phyloP scores from a whole-genome alignment of 345 rosid species.

The Ceriops tagal region DNA sequence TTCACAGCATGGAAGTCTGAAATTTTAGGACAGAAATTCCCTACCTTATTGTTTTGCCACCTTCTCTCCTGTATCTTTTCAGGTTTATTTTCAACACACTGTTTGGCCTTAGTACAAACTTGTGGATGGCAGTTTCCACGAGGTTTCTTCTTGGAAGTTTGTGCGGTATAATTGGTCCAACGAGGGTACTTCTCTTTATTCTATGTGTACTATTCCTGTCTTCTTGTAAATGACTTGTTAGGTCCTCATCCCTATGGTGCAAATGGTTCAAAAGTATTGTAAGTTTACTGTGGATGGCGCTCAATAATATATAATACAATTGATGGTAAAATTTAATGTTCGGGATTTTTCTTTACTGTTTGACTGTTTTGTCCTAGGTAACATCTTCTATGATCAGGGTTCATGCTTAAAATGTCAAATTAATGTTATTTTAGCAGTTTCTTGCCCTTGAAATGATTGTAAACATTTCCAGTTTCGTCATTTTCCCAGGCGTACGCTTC shows the following conservation, averaged over 20 bases:
- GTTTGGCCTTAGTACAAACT: constrained; percentile 59
- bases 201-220: not conserved
- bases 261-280: not conserved
- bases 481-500: constrained; percentile 70
- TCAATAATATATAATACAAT: too few species aligned
- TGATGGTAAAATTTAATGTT: too few species aligned
- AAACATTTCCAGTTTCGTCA: not conserved
- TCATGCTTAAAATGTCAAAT: not conserved
- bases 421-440: not conserved
- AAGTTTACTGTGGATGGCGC: too few species aligned
- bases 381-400: not conserved
- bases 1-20: constrained; percentile 6
- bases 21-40: not conserved
- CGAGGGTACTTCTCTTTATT: constrained; percentile 37
- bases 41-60: not conserved
- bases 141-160: constrained; percentile 65
- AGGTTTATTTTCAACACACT: constrained; percentile 62
- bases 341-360: too few species aligned
- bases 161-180: constrained; percentile 60
- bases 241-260: not conserved
- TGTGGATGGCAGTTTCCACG: constrained; percentile 62
- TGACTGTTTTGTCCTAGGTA: too few species aligned
- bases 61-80: constrained; percentile 11
- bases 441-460: not conserved
- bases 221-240: not conserved